Base-by-base conservation (phyloP, 106 monocot genomes). In the Apostasia ramifera region DNA sequence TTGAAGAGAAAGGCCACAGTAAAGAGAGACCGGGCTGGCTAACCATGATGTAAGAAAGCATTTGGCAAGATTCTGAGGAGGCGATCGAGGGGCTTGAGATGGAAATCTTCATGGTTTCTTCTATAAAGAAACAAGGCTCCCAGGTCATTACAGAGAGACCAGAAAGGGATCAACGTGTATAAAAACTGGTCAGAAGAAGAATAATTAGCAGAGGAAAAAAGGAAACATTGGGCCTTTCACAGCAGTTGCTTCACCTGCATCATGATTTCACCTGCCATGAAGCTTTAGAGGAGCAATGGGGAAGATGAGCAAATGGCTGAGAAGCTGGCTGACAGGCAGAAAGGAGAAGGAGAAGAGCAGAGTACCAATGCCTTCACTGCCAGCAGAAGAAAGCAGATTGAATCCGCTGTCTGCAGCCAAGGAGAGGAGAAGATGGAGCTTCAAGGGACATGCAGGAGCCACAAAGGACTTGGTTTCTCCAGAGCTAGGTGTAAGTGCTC, bases 341-440 rank as follows among this genome's bases (percentile, higher is more conserved):
- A 76, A 80, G 69, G 74, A 85, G 50, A 82, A 85, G 64, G 52
- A 76, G 61, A 74, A 75, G 67, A 66, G 64, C 2, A 42, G 40
- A 13, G 67, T 10, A 46, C 38, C 41, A 7, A 1, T 48, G 3
- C 5, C 59, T 8, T 45, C 57, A 1, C 53, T 56, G 47, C 50
- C 63, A 9, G 57, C 71, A 53, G 44, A 68, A 44, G 59, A 26
- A 47, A 6, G 11, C 40, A 55, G 49, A 41, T 45, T 59, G 2
- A 43, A 48, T 10, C 47, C 63, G 13, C 56, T 39, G 2, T 68
- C 76, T 1, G 55, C 44, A 2, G 49, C 72, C 0, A 88, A 78
- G 78, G 89, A 89, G 80, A 89, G 69, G 81, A 66, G 60, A 59
- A 70, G 90, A 50, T 90, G 83, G 83, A 90, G 90, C 61, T 90